Base-by-base conservation (phyloP, 495 filamentous ascomycete species). In the Penicillium roqueforti region DNA sequence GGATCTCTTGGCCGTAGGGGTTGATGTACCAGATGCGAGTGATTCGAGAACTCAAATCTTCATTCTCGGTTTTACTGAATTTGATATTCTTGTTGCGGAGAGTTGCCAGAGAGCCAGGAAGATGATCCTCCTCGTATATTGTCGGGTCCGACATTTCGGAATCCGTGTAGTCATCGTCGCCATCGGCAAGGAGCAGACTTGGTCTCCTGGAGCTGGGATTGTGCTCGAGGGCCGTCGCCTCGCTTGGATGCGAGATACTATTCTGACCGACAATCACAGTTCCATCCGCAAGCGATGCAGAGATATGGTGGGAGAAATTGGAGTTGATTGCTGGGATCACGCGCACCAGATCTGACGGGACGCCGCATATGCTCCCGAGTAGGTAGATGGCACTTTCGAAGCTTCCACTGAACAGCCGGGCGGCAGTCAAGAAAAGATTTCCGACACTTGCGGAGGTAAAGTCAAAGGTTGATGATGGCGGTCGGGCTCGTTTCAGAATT, bases 11-110 rank as follows among this genome's bases (percentile, higher is more conserved):
- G 23, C 92, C 92, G 72, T 96, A 97, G 1, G 91, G 91, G 68
- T 96, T 97, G 71, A 97, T 97, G 73, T 97, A 97, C 90, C 89
- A 97, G 57, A 97, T 80, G 6, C 92, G 79, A 58, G 81, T 73
- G 58, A 97, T 96, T 34, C 87, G 81, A 6, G 86, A 79, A 0
- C 87, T 79, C 7, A 97, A 78, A 49, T 90, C 87, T 39, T 85
- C 78, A 60, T 86, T 78, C n/a, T 78, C 61, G 39, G 73, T 65
- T 68, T 97, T 97, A 71, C 75, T 82, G 71, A 96, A 93, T 22
- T 72, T 69, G 58, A 97, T 88, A 61, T 91, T 86, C 43, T 84
- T 87, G 48, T 86, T 82, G 13, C 90, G 83, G 0, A 97, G 81
- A 0, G 80, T 86, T 3, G 90, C 88, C 1, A 95, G 79, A 1